Base-by-base conservation (phyloP, 2,329 filamentous ascomycete species). In the Penicillium brasilianum region DNA sequence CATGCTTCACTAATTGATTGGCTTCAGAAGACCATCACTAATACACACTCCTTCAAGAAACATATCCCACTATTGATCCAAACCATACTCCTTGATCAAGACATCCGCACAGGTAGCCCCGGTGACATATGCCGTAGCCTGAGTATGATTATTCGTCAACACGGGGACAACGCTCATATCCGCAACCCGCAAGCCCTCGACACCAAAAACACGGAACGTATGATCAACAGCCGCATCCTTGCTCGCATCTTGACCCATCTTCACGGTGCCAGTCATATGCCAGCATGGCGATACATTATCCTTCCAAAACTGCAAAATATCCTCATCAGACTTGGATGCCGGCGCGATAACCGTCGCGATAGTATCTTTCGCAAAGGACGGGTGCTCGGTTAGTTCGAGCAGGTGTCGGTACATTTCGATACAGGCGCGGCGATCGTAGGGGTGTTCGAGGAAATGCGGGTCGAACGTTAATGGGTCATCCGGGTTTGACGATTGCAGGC, bases 221-320 rank as follows among this genome's bases (percentile, higher is more conserved):
- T 65, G 75, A 68, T 87, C 83, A 7, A 87, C 83, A 30, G 77
- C 82, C 0, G 81, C 80, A 36, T 79, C 76, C 0, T 60, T 57
- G 8, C 82, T 80, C 1, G 70, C 77, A 0, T 58, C 41, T 62
- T 74, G 80, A 0, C 85, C 86, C 85, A 88, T 88, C 69, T 82
- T 83, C 7, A 79, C 80, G 0, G 86, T 88, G 0, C 84, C 83
- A 0, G 78, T 84, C 81, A 82, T 86, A 70, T 84, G 85, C 82
- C 80, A 87, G 58, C 76, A 83, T 2, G 80, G 83, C 32, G 71
- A 76, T 18, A 78, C 74, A 25, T 72, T 81, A 30, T 80, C 71
- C 55, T 72, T 75, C 79, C 79, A 85, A 65, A 79, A 77, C 16
- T 78, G 77, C 28, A 80, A 61, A 13, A 89, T 75, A 59, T 87